These are phyloP conservation scores for Saprolegnia parasitica DNA, from an alignment of 352 stramenopile genomes.

Conservation along the genomic window DNA sequence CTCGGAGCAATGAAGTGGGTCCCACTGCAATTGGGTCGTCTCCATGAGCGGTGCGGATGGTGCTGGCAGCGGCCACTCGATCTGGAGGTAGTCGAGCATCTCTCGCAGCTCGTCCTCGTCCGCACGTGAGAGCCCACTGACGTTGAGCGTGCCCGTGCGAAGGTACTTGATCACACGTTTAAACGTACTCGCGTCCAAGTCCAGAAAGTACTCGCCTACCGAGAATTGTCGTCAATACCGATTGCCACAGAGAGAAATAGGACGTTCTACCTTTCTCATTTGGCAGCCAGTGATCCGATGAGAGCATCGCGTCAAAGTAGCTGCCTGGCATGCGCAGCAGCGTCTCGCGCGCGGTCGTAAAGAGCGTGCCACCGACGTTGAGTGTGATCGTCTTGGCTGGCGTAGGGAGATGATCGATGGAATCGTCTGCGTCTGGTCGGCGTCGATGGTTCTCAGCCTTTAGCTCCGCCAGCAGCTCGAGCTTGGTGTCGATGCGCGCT, in stretches of 20 bases:
- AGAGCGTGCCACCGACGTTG: slow-evolving; percentile 24
- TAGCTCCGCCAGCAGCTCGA: too few species aligned
- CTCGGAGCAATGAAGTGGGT: too few species aligned
- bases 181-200: slow-evolving; percentile 22
- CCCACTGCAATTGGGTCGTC: not conserved
- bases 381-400: not conserved
- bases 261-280: slow-evolving; percentile 18
- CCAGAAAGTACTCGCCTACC: slow-evolving; percentile 29
- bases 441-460: too few species aligned
- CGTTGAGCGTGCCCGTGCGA: not conserved
- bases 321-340: slow-evolving; percentile 2
- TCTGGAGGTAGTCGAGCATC: slow-evolving; percentile 16
- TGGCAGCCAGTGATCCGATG: slow-evolving; percentile 18
- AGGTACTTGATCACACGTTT: slow-evolving; percentile 15
- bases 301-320: slow-evolving; percentile 27
- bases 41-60: not conserved
- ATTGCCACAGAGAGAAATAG: not conserved
- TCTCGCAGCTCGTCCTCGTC: not conserved
- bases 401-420: too few species aligned
- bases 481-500: too few species aligned
- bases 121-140: not conserved
- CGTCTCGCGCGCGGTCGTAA: slow-evolving; percentile 18
- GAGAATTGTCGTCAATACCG: not conserved
- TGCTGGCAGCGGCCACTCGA: not conserved
- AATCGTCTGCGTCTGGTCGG: too few species aligned